A percentile compares a stretch with the other conserved stretches of the same genome.
phyloP scores from a whole-genome alignment of 2,329 filamentous ascomycete species.

The Ceratocystis lukuohia region DNA sequence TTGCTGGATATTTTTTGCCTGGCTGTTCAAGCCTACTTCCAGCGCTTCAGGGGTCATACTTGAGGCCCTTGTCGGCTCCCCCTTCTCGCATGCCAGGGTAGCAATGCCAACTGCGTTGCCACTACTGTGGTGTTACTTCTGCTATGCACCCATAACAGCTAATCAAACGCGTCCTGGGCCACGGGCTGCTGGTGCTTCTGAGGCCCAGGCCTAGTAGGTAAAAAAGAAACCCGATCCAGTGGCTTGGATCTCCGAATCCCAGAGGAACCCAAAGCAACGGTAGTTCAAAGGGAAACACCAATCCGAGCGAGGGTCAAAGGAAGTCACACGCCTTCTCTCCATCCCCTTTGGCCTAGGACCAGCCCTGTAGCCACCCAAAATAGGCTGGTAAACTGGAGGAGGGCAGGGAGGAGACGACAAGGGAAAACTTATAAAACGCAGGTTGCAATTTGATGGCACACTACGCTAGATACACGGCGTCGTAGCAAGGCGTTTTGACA shows the following conservation, averaged over 20 bases:
- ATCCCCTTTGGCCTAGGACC: not conserved
- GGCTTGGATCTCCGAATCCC: constrained; percentile 14
- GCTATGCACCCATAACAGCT: not conserved
- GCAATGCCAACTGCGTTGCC: not conserved
- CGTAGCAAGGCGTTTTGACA: not conserved
- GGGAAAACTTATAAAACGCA: not conserved
- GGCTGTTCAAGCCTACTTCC: not conserved
- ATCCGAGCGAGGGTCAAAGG: not conserved
- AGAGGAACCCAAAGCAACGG: constrained; percentile 5
- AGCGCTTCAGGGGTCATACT: not conserved
- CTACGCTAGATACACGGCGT: not conserved
- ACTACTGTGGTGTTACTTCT: not conserved
- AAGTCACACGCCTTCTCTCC: not conserved
- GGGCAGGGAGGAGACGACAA: not conserved
- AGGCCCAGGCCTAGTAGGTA: not conserved
- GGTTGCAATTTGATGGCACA: not conserved
- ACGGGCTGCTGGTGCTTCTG: not conserved
- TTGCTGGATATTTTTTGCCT: not conserved
- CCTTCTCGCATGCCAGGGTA: not conserved
- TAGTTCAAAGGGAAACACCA: not conserved
- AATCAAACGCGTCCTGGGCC: not conserved
- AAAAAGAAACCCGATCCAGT: constrained; percentile 1
- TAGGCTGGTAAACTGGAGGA: not conserved
- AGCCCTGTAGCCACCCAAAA: not conserved
- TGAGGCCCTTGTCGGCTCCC: not conserved